Evolutionary conservation across 306 rosid species (phyloP).

Genomic region (Trichosanthes cucumerina): DNA sequence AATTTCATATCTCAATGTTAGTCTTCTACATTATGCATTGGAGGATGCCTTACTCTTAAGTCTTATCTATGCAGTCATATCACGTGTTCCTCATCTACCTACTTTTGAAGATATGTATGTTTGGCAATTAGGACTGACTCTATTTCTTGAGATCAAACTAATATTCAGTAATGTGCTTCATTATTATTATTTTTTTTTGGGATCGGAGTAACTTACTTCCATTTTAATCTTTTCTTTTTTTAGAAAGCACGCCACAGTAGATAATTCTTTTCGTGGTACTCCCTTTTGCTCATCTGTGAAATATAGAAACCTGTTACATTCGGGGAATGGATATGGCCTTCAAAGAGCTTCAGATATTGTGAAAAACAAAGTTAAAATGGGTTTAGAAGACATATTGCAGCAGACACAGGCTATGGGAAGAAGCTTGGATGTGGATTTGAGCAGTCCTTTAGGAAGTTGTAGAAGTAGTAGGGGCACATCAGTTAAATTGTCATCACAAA

Average conservation of each 20-base stretch:
- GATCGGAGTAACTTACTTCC: not conserved
- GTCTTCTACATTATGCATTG: not conserved
- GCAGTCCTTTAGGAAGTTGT: slow-evolving; percentile 47
- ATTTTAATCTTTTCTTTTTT: slow-evolving; percentile 52
- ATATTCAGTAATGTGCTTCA: slow-evolving; percentile 18
- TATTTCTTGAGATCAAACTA: slow-evolving; percentile 25
- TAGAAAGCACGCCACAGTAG: slow-evolving; percentile 79
- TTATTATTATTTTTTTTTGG: not conserved
- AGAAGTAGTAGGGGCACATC: slow-evolving; percentile 40
- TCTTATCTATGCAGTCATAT: not conserved
- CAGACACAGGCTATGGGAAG: slow-evolving; percentile 37
- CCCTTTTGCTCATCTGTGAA: slow-evolving; percentile 64
- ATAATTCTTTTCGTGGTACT: slow-evolving; percentile 73
- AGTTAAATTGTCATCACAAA: slow-evolving; percentile 34
- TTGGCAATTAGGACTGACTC: not conserved
- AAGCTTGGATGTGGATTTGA: slow-evolving; percentile 44
- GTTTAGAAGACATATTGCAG: slow-evolving; percentile 59
- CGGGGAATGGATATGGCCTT: slow-evolving; percentile 51
- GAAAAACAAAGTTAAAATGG: slow-evolving; percentile 53
- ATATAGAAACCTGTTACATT: slow-evolving; percentile 37
- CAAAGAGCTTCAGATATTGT: slow-evolving; percentile 49
- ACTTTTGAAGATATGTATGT: slow-evolving; percentile 12
- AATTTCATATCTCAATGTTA: not conserved
- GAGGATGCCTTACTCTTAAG: not conserved
- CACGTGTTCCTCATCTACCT: not conserved